A percentile compares a stretch with the other conserved stretches of the same genome.
phyloP scores from a whole-genome alignment of 768 basidiomycete species.

The Pleurotus cornucopiae region DNA sequence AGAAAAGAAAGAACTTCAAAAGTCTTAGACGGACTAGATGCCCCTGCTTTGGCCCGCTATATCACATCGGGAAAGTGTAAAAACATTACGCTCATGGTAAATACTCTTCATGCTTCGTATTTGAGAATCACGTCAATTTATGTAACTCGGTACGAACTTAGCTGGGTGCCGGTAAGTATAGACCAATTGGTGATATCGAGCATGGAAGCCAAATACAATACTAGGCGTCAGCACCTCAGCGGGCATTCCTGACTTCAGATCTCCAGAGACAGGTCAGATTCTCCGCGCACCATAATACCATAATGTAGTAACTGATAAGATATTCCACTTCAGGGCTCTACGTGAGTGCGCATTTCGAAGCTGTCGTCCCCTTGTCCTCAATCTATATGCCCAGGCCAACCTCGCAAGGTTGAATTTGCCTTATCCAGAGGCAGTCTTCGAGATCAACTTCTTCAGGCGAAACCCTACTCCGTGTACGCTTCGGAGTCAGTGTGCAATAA shows the following conservation, averaged over 20 bases:
- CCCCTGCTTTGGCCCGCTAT: slow-evolving; percentile 50
- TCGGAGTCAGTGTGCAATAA: too few species aligned
- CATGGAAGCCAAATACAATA: not conserved
- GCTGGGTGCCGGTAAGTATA: slow-evolving; percentile 64
- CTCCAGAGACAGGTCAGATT: slow-evolving; percentile 70
- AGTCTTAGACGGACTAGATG: slow-evolving; percentile 23
- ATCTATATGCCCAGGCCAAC: slow-evolving; percentile 51
- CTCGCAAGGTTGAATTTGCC: slow-evolving; percentile 74
- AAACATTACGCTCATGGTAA: slow-evolving; percentile 72
- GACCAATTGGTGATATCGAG: not conserved
- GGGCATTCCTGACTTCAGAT: slow-evolving; percentile 88
- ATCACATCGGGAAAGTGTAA: slow-evolving; percentile 66
- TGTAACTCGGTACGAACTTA: slow-evolving; percentile 18
- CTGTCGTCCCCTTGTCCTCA: not conserved
- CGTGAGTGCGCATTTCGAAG: slow-evolving; percentile 25
- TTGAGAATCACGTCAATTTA: not conserved
- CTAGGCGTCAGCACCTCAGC: slow-evolving; percentile 74
- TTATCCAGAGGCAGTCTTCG: slow-evolving; percentile 95
- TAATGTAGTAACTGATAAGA: not conserved
- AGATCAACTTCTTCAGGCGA: slow-evolving; percentile 77
- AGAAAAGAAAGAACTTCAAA: slow-evolving; percentile 15
- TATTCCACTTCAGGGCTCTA: slow-evolving; percentile 41
- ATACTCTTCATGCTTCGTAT: slow-evolving; percentile 14
- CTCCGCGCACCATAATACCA: not conserved
- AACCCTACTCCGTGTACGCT: slow-evolving; percentile 11